Evolutionary conservation across 768 basidiomycete species (phyloP).

Genomic region (Peribolospora baueri): DNA sequence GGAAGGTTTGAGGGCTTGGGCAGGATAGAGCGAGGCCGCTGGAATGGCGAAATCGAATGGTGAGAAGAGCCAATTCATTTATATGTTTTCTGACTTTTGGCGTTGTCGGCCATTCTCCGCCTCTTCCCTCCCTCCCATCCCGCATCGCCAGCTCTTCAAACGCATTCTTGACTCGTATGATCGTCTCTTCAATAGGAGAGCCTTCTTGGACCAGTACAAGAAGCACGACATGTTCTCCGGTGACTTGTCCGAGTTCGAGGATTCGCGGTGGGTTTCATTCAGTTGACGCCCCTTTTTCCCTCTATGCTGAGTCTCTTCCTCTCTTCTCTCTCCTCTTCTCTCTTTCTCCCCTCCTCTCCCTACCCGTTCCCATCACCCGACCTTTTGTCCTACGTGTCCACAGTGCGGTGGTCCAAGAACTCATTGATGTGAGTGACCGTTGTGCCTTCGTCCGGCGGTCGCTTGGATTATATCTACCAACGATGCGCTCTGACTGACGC

Average conservation of each 20-base stretch:
- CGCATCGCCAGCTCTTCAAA: constrained; percentile 49
- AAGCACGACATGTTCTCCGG: constrained; percentile 89
- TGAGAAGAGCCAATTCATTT: no score
- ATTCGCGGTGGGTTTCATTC: constrained; percentile 43
- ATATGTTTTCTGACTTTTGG: background rate
- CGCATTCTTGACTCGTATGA: constrained; percentile 92
- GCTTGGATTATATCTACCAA: no score
- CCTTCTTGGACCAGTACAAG: constrained; percentile 93
- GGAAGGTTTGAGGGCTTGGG: background rate
- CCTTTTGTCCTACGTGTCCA: background rate
- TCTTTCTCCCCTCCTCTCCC: background rate
- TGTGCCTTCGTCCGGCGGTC: no score
- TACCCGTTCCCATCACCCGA: background rate
- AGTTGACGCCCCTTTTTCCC: no score
- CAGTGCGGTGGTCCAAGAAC: constrained; percentile 62
- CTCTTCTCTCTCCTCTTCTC: background rate
- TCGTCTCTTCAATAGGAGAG: constrained; percentile 57
- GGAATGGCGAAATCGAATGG: no score
- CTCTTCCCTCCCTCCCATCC: background rate
- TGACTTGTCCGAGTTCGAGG: constrained; percentile 83
- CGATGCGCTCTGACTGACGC: no score
- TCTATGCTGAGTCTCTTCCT: no score
- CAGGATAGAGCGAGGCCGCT: background rate
- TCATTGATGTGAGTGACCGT: constrained; percentile 26
- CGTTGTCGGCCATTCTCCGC: background rate